These are phyloP conservation scores for Metarhizium sp. DNA, from an alignment of 2,329 filamentous ascomycete genomes.

Conservation along the genomic window DNA sequence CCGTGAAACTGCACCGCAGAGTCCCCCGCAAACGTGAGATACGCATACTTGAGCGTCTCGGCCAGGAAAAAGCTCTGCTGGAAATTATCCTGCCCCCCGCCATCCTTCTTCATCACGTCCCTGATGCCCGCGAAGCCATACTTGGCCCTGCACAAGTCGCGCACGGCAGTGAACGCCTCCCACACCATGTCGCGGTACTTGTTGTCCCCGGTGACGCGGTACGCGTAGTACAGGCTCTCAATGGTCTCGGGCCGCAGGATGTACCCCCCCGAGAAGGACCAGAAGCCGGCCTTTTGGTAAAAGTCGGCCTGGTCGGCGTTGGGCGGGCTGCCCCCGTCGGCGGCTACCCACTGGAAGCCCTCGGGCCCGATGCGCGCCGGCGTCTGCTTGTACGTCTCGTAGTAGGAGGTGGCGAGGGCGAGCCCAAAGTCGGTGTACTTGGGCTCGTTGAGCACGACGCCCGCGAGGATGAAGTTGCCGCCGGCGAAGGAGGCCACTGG, in stretches of 20 bases:
- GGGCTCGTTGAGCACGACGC: conserved; percentile 54
- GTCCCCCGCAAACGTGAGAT: conserved; percentile 59
- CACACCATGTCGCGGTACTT: conserved; percentile 81
- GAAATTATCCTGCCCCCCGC: conserved; percentile 55
- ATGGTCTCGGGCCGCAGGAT: conserved; percentile 71
- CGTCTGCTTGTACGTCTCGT: conserved; percentile 62
- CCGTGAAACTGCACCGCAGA: conserved; percentile 44
- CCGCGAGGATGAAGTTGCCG: conserved; percentile 77
- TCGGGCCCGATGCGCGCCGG: conserved; percentile 71
- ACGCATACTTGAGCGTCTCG: conserved; percentile 78
- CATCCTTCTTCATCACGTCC: conserved; percentile 55
- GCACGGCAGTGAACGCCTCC: conserved; percentile 65
- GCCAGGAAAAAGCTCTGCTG: conserved; percentile 86
- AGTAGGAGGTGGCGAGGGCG: conserved; percentile 60
- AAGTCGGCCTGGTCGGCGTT: conserved; percentile 52
- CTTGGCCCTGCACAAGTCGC: conserved; percentile 49
- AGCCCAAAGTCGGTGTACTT: conserved; percentile 69
- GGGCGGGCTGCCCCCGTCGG: conserved; percentile 28
- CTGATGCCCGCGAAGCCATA: conserved; percentile 58
- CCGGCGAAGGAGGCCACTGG: conserved; percentile 72
- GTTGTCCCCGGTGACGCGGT: conserved; percentile 62
- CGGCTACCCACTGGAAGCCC: conserved; percentile 50
- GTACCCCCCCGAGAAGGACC: conserved; percentile 34
- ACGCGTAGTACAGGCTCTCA: conserved; percentile 82
- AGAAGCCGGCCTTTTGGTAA: conserved; percentile 46